Percentiles rank a stretch among this genome's conserved stretches.
These are phyloP conservation scores for Centella asiatica DNA, from an alignment of 129 eudicot species.

Conservation along the genomic window DNA sequence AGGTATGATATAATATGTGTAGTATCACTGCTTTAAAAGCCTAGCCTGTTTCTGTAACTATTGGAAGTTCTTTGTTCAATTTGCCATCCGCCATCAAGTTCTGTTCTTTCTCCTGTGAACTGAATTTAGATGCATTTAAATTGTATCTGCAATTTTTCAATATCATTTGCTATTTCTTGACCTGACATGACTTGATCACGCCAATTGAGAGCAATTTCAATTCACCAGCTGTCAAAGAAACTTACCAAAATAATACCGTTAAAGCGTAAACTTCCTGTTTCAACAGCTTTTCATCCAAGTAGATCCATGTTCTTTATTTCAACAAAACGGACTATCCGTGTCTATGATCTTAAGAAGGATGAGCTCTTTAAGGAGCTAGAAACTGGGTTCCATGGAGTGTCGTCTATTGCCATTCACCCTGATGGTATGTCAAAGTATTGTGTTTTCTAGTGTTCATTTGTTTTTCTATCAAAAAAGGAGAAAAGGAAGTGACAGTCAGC, in stretches of 20 bases:
- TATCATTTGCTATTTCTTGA: constrained; percentile 39
- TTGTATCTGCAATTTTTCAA: not conserved
- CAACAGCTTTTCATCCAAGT: constrained; percentile 80
- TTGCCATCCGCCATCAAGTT: no score
- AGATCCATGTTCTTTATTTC: constrained; percentile 80
- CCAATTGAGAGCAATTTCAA: constrained; percentile 69
- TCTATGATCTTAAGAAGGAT: constrained; percentile 51
- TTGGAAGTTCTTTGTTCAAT: no score
- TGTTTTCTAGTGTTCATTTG: not conserved
- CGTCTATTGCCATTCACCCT: constrained; percentile 69
- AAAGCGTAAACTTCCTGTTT: constrained; percentile 86
- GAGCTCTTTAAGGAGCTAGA: constrained; percentile 53
- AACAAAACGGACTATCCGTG: constrained; percentile 74
- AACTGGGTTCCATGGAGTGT: constrained; percentile 43
- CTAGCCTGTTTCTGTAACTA: no score
- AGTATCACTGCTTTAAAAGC: no score
- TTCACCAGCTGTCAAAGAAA: constrained; percentile 83
- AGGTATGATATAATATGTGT: no score
- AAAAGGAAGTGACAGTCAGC: constrained; percentile 4
- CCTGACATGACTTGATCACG: constrained; percentile 48
- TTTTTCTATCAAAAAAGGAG: not conserved
- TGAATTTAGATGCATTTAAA: no score
- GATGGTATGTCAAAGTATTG: constrained; percentile 45
- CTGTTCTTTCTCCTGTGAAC: not conserved
- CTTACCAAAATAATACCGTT: constrained; percentile 69